Percentiles rank a stretch among this genome's conserved stretches.
Conservation (phyloP, 2,329 filamentous ascomycete species). For the Trematosphaeria pertusa region DNA sequence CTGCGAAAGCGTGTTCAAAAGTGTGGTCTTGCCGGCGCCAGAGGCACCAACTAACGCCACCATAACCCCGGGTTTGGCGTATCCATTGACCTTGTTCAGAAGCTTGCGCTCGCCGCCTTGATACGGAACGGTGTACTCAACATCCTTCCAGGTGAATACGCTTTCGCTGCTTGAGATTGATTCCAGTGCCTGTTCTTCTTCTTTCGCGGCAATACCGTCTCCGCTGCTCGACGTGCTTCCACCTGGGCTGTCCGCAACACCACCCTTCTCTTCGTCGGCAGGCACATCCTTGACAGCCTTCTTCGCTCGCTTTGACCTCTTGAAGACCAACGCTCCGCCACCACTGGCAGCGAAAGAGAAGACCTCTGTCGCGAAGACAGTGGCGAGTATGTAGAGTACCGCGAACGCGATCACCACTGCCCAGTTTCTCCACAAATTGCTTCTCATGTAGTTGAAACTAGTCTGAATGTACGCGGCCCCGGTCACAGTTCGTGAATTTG, state of each 20-base stretch:
- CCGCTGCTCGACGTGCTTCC: conserved; percentile 23
- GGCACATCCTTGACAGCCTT: conserved; percentile 56
- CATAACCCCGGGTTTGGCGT: conserved; percentile 80
- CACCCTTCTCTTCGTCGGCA: conserved; percentile 65
- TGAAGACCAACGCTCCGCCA: conserved; percentile 75
- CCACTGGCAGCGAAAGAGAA: conserved; percentile 68
- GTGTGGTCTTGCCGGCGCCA: conserved; percentile 82
- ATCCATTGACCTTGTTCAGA: conserved; percentile 75
- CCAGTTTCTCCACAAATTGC: conserved; percentile 74
- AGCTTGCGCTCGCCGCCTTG: conserved; percentile 67
- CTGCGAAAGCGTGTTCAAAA: conserved; percentile 79
- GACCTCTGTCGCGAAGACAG: conserved; percentile 72
- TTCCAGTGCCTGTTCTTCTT: conserved; percentile 41
- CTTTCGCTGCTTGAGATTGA: conserved; percentile 48
- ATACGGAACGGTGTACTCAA: conserved; percentile 75
- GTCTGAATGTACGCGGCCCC: conserved; percentile 63
- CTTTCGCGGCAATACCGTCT: conserved; percentile 27
- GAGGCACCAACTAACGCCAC: conserved; percentile 83
- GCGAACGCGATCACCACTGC: conserved; percentile 79
- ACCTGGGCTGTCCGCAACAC: conserved; percentile 31
- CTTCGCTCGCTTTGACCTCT: conserved; percentile 69
- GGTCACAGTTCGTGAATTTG: conserved; percentile 59
- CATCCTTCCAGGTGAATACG: conserved; percentile 47
- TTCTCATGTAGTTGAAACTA: conserved; percentile 64
- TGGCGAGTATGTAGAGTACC: conserved; percentile 75